Evolutionary conservation across 345 rosid species (phyloP), one percentile per base, ranked within the genome.

Genomic region (Isatis tinctoria): DNA sequence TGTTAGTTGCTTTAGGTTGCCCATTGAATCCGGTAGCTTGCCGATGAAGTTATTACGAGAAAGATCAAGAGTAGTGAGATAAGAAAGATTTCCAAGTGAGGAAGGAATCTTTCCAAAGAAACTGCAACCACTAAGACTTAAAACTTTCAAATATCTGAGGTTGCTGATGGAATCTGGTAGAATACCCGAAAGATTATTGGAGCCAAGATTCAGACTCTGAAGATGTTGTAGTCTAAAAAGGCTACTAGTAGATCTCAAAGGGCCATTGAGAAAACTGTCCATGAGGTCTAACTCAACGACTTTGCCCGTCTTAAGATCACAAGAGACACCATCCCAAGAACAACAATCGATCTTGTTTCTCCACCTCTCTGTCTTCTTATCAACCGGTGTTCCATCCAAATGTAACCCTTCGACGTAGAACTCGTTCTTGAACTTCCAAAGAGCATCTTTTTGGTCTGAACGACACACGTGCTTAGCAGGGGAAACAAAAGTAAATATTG

Each of bases 41-140:
- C 89, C 87, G 1, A 5, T 33, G 16, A 85, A 83, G 7, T 2
- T 24, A 41, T 80, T 84, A 28, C 8, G 8, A 7, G 84, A 83
- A 12, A 82, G 47, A 12, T 45, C 30, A n/a, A 82, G 53, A 6
- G 39, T 2, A 0, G 65, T 69, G 36, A 83, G 72, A 57, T 72
- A 27, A 0, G 79, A 28, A 13, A 83, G 83, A 43, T 77, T 77
- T 2, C 63, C 79, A 0, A 80, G 14, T 24, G 83, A 76, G 0
- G 47, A 13, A 8, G 83, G 83, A 41, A 82, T 11, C 1, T 62
- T 20, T 11, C 85, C 80, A 20, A 14, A 48, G 66, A 82, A 10
- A 5, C 36, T 70, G 36, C 79, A 74, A 4, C 0, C 0, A 14
- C 0, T 0, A 24, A 82, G 60, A 32, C 7, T 5, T 28, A 80